Percentiles rank a stretch among this genome's conserved stretches.
Evolutionary conservation across 345 rosid species (phyloP).

Genomic region (Moringa oleifera): DNA sequence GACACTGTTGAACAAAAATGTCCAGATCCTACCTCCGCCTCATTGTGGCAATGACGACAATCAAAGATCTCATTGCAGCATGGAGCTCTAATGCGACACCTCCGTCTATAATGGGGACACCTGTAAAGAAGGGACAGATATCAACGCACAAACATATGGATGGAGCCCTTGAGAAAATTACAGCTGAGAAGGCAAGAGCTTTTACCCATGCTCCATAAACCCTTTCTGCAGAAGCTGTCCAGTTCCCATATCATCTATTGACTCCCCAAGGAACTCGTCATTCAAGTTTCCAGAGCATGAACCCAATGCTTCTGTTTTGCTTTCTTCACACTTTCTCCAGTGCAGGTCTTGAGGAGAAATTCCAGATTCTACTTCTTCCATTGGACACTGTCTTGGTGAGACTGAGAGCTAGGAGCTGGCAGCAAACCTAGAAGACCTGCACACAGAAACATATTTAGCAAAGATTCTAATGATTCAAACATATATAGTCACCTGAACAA

Average conservation of each 20-base stretch:
- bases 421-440: slow-evolving; percentile 53
- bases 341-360: slow-evolving; percentile 20
- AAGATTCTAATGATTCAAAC: slow-evolving; percentile 19
- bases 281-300: slow-evolving; percentile 14
- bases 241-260: slow-evolving; percentile 15
- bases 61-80: slow-evolving; percentile 76
- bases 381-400: slow-evolving; percentile 24
- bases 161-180: not conserved
- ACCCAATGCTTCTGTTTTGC: slow-evolving; percentile 14
- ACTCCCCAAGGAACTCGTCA: slow-evolving; percentile 19
- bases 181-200: not conserved
- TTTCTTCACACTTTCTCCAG: slow-evolving; percentile 9
- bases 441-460: slow-evolving; percentile 38
- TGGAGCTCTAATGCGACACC: slow-evolving; percentile 79
- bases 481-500: slow-evolving; percentile 46
- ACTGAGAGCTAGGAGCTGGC: slow-evolving; percentile 28
- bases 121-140: slow-evolving; percentile 29
- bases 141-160: slow-evolving; percentile 3
- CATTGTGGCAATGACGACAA: slow-evolving; percentile 91
- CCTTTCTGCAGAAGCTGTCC: slow-evolving; percentile 39
- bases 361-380: slow-evolving; percentile 32
- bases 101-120: slow-evolving; percentile 65
- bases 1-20: too few species aligned
- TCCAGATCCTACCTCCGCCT: slow-evolving; percentile 37
- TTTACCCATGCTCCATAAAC: slow-evolving; percentile 68